These are phyloP conservation scores for Penicillium sp. DNA, from an alignment of 2,329 filamentous ascomycete species.

Conservation along the genomic window DNA sequence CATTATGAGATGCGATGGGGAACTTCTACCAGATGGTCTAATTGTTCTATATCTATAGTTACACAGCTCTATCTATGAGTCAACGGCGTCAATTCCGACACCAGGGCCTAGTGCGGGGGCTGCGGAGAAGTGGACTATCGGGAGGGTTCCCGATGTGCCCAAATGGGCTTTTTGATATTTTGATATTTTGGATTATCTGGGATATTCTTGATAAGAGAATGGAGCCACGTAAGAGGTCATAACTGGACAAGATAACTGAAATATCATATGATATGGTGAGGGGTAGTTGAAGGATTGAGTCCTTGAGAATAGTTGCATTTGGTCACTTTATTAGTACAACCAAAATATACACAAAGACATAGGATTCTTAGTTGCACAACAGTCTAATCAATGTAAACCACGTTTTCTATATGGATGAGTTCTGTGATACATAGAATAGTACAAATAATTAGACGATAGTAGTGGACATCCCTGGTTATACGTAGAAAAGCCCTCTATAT, in stretches of 20 bases:
- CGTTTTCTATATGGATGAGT: too few relatives aligned
- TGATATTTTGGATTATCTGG: background rate
- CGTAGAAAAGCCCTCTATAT: background rate
- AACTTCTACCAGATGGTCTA: background rate
- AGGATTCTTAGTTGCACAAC: background rate
- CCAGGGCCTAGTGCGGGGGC: background rate
- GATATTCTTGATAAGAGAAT: background rate
- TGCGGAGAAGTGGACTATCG: conserved; percentile 10
- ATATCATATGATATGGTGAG: background rate
- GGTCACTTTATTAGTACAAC: background rate
- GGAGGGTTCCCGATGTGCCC: conserved; percentile 14
- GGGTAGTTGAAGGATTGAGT: background rate
- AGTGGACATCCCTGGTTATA: too few relatives aligned
- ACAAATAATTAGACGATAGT: too few relatives aligned
- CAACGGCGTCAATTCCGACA: conserved; percentile 5
- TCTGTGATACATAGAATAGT: too few relatives aligned
- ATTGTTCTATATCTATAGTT: conserved; percentile 12
- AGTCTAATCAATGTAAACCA: background rate
- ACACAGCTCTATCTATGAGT: background rate
- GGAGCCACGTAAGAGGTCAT: background rate
- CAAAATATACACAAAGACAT: background rate
- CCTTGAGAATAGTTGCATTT: background rate
- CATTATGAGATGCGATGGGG: conserved; percentile 11
- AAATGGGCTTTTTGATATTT: background rate
- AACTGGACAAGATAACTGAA: background rate